A percentile compares a stretch with the other conserved stretches of the same genome.
These are phyloP conservation scores for Pseudonectria foliicola DNA, from an alignment of 2,329 filamentous ascomycete species.

Conservation along the genomic window DNA sequence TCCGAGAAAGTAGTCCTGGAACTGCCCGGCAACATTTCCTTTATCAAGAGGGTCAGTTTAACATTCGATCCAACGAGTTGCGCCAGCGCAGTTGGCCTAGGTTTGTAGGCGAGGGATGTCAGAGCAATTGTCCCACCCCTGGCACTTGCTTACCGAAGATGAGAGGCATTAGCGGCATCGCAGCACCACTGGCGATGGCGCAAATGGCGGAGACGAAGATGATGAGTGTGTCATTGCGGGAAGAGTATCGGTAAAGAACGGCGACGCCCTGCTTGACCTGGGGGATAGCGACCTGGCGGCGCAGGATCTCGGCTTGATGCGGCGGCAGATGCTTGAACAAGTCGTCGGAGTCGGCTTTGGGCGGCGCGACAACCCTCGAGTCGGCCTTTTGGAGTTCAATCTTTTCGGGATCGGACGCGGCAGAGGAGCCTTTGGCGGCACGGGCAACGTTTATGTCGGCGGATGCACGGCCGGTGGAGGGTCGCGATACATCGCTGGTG, in stretches of 20 bases:
- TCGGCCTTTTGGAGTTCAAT: conserved; percentile 34
- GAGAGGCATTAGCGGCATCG: conserved; percentile 72
- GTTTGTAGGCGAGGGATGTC: too few relatives aligned
- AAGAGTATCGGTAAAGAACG: conserved; percentile 64
- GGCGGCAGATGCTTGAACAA: conserved; percentile 56
- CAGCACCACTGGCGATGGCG: conserved; percentile 66
- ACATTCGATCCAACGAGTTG: too few relatives aligned
- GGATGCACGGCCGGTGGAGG: conserved; percentile 31
- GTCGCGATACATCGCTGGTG: conserved; percentile 17
- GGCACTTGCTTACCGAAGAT: conserved; percentile 72
- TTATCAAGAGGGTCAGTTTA: too few relatives aligned
- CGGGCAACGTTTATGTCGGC: conserved; percentile 17
- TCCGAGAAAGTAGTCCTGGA: conserved; percentile 54
- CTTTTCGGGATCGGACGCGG: conserved; percentile 10
- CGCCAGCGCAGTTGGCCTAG: too few relatives aligned
- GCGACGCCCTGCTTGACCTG: conserved; percentile 56
- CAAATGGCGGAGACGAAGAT: conserved; percentile 54
- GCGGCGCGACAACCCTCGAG: conserved; percentile 30
- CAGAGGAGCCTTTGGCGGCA: conserved; percentile 8
- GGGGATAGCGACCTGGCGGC: conserved; percentile 59
- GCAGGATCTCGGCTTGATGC: conserved; percentile 60
- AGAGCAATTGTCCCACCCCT: too few relatives aligned
- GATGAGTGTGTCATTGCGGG: conserved; percentile 56
- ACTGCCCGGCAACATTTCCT: conserved; percentile 53
- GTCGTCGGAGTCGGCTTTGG: conserved; percentile 37